Evolutionary conservation across 331 rosid genomes (phyloP), one percentile per base, ranked within the genome.

Genomic region (Pyracantha coccinea): DNA sequence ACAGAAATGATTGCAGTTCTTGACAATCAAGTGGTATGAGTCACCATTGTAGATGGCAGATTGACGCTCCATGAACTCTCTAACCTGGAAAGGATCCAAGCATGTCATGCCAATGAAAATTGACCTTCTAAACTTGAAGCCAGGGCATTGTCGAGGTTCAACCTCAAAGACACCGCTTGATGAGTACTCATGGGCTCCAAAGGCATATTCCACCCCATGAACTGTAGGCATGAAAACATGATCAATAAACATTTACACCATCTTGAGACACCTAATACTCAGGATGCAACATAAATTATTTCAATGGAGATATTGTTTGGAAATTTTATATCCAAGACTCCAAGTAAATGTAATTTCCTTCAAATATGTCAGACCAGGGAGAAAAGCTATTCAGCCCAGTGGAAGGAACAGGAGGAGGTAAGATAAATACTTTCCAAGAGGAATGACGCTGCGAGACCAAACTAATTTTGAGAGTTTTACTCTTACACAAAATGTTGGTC

Each of bases 1-100:
- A 80, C 92, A 94, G 78, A 94, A 94, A 80, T 94, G 99, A 79
- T 94, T 94, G 90, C 99, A 94, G 63, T 94, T 94, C 83, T 92
- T 94, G 72, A 84, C 85, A 73, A 94, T 90, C 88, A 89, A 86
- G 83, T 94, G 97, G 70, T 94, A 94, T 6, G 90, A 78, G 76
- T 94, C 96, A 16, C 99, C 97, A 45, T 83, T 85, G 86, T 85
- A 94, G 74, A 81, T 83, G 21, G 92, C 89, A 73, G 97, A 90
- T 61, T 83, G 90, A 38, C 80, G 80, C 82, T 94, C 96, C 92
- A 94, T 89, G 88, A 94, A 94, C 83, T 92, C 93, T 55, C 93
- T 84, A 59, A 94, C 82, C 74, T 92, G 93, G 84, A 85, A 62
- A n/a, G 99, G 97, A 77, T 90, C 99, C 84, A 94, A 81, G 90